Evolutionary conservation across 1,139 yeast genomes (phyloP).

Genomic region (Blastobotrys ciferrii): DNA sequence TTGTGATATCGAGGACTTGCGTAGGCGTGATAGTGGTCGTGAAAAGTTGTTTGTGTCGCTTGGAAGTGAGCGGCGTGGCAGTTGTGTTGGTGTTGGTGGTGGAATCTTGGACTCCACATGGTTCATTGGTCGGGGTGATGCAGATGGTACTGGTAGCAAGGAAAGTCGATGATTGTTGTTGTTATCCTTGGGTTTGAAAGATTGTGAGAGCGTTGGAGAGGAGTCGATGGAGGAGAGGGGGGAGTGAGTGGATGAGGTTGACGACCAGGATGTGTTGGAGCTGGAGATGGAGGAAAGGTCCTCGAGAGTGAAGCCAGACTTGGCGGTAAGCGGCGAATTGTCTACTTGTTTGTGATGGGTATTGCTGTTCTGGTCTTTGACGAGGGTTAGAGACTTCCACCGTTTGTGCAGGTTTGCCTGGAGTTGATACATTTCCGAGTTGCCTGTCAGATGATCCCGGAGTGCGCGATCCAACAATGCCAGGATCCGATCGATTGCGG

Average conservation of each 20-base stretch:
- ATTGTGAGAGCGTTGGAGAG: constrained; percentile 8
- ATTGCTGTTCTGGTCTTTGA: background rate
- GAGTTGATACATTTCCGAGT: constrained; percentile 22
- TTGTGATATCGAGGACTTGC: constrained; percentile 1
- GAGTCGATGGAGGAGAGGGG: constrained; percentile 15
- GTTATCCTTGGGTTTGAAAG: background rate
- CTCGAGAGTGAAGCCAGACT: background rate
- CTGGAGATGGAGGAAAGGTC: background rate
- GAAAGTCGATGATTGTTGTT: constrained; percentile 4
- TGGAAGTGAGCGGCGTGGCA: constrained; percentile 2
- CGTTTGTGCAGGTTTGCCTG: constrained; percentile 23
- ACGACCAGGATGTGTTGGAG: constrained; percentile 6
- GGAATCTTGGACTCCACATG: constrained; percentile 7
- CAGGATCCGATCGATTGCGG: constrained; percentile 22
- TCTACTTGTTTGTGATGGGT: background rate
- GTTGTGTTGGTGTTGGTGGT: constrained; percentile 3
- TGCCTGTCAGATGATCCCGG: constrained; percentile 22
- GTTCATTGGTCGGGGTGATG: constrained; percentile 14
- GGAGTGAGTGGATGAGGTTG: constrained; percentile 10
- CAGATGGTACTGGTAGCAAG: constrained; percentile 13
- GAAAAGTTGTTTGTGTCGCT: background rate
- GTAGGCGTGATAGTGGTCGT: background rate
- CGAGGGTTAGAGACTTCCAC: constrained; percentile 18
- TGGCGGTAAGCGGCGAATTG: background rate
- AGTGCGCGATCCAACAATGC: constrained; percentile 27